phyloP scores from a whole-genome alignment of 768 basidiomycete species.

The Lentinula detonsa region DNA sequence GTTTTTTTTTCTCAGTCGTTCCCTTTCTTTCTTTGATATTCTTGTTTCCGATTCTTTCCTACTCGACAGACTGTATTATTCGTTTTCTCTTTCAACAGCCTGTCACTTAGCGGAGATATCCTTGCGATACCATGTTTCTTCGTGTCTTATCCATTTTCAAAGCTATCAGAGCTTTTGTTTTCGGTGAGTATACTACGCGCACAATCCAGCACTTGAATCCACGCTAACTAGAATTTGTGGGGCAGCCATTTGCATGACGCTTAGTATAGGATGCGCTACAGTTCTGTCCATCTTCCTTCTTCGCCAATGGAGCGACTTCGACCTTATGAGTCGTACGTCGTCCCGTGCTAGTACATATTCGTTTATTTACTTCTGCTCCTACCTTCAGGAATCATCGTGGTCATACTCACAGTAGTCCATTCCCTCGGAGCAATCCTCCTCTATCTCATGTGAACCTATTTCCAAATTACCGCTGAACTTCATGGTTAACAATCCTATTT shows the following conservation, averaged over 20 bases:
- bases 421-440: constrained; percentile 25
- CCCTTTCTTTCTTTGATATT: constrained; percentile 7
- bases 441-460: constrained; percentile 27
- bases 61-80: constrained; percentile 7
- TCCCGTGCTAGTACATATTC: neutral
- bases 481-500: neutral
- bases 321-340: constrained; percentile 25
- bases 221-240: neutral
- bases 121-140: constrained; percentile 14
- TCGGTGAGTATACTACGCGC: constrained; percentile 24
- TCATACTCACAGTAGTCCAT: constrained; percentile 23
- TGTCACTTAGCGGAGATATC: neutral
- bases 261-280: constrained; percentile 25
- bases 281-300: constrained; percentile 27
- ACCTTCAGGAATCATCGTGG: constrained; percentile 25
- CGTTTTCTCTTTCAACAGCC: neutral
- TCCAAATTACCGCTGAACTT: neutral
- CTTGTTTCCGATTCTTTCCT: constrained; percentile 3
- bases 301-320: constrained; percentile 27
- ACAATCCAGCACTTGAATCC: neutral
- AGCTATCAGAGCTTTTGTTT: constrained; percentile 23
- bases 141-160: constrained; percentile 25
- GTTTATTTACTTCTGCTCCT: neutral
- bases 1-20: constrained; percentile 9
- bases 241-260: constrained; percentile 24